phyloP scores from a whole-genome alignment of 140 eudicot genomes.

The Flaveria floridana region DNA sequence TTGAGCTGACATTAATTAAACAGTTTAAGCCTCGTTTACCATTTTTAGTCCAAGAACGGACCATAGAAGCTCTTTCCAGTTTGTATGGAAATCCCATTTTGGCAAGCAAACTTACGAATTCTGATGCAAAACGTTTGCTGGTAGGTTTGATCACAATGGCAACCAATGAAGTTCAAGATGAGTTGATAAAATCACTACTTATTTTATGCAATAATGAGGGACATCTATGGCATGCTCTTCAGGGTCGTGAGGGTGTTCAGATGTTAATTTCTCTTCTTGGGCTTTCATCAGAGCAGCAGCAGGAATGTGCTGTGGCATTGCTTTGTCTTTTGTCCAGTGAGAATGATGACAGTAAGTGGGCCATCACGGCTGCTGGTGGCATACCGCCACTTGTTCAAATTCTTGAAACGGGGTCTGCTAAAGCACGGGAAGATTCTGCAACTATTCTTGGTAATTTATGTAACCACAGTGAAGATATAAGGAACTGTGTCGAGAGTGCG shows the following conservation, averaged over 20 bases:
- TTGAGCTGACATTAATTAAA: conserved; percentile 80
- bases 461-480: conserved; percentile 98
- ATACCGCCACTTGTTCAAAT: conserved; percentile 99
- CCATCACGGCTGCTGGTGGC: conserved; percentile 99
- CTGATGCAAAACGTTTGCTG: conserved; percentile 83
- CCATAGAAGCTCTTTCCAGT: conserved; percentile 98
- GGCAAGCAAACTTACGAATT: conserved; percentile 68
- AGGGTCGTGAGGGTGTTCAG: conserved; percentile 99
- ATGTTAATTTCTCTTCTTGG: conserved; percentile 95
- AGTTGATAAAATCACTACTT: conserved; percentile 83
- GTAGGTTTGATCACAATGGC: conserved; percentile 99
- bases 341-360: conserved; percentile 99
- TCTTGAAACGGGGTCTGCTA: conserved; percentile 90
- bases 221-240: conserved; percentile 91
- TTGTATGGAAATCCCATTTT: conserved; percentile 78
- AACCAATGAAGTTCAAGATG: conserved; percentile 87
- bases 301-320: conserved; percentile 98
- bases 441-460: conserved; percentile 92
- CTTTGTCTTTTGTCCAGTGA: conserved; percentile 88
- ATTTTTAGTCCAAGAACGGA: conserved; percentile 89
- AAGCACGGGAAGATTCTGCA: conserved; percentile 98
- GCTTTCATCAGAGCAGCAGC: conserved; percentile 98
- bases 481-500: conserved; percentile 99
- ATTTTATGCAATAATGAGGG: conserved; percentile 75
- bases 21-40: conserved; percentile 77